Percentiles rank a stretch among this genome's conserved stretches.
These are phyloP conservation scores for Phytophthora tubulina DNA, from an alignment of 352 stramenopile genomes.

Conservation along the genomic window DNA sequence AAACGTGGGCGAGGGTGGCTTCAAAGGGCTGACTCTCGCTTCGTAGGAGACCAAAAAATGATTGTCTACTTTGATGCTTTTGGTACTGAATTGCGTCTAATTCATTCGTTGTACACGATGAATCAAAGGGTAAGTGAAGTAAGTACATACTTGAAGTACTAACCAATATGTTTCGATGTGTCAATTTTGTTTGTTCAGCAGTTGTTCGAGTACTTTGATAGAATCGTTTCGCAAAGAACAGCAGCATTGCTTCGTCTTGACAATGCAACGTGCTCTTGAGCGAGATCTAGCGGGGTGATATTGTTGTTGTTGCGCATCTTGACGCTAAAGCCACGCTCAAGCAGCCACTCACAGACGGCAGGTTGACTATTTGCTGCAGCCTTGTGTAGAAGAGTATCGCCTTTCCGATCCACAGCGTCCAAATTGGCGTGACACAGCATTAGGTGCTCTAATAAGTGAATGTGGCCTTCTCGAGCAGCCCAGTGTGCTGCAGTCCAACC, in stretches of 20 bases:
- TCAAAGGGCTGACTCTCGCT: conserved; percentile 37
- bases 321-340: conserved; percentile 73
- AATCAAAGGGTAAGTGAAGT: too few species aligned
- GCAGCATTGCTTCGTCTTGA: conserved; percentile 46
- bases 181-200: conserved; percentile 38
- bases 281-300: conserved; percentile 67
- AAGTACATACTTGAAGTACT: too few species aligned
- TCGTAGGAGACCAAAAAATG: conserved; percentile 20
- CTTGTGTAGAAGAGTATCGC: conserved; percentile 80
- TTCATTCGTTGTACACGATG: too few species aligned
- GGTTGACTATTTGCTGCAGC: conserved; percentile 79
- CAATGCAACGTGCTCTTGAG: conserved; percentile 56
- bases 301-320: conserved; percentile 76
- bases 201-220: conserved; percentile 55
- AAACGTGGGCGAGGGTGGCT: conserved; percentile 34
- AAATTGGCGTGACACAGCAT: conserved; percentile 60
- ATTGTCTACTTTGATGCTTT: too few species aligned
- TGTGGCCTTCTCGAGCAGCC: conserved; percentile 72
- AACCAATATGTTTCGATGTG: background rate
- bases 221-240: conserved; percentile 61
- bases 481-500: conserved; percentile 83
- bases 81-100: too few species aligned
- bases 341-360: conserved; percentile 69
- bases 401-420: conserved; percentile 69
- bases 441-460: conserved; percentile 74